These are phyloP conservation scores for Zygnema circumcarinatum DNA, from an alignment of 139 green algal genomes.

Conservation along the genomic window DNA sequence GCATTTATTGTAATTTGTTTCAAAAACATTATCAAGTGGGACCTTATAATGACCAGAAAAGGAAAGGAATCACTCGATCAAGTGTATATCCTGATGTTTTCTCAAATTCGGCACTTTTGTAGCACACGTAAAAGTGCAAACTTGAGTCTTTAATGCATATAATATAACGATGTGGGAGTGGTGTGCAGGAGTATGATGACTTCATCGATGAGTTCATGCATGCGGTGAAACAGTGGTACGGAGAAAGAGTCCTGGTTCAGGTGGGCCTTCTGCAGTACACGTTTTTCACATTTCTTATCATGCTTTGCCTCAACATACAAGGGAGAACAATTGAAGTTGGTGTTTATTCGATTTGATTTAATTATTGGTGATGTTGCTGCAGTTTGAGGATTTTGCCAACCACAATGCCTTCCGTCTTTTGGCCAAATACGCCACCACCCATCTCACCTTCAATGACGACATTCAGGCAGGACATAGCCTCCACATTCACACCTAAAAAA, in stretches of 20 bases:
- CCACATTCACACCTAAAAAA: no score
- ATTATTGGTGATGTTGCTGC: conserved; percentile 8
- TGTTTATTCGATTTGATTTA: background rate
- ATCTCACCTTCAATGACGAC: conserved; percentile 91
- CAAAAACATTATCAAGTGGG: background rate
- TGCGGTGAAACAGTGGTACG: conserved; percentile 38
- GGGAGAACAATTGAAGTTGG: background rate
- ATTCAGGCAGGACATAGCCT: conserved; percentile 83
- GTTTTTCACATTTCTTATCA: no score
- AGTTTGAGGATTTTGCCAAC: conserved; percentile 58
- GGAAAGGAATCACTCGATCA: background rate
- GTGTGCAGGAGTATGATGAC: conserved; percentile 63
- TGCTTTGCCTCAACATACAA: background rate
- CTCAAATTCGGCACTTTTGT: no score
- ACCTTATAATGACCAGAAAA: background rate
- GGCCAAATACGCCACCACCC: conserved; percentile 61
- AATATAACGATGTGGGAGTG: no score
- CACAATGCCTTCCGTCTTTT: conserved; percentile 83
- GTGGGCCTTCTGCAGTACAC: background rate
- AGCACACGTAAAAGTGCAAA: no score
- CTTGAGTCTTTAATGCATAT: no score
- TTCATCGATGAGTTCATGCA: conserved; percentile 63
- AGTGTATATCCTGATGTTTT: no score
- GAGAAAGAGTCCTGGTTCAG: conserved; percentile 42
- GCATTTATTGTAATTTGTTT: no score